Percentiles rank a stretch among this genome's conserved stretches.
Conservation (phyloP, 768 basidiomycete genomes). For the Boletus rex-veris region DNA sequence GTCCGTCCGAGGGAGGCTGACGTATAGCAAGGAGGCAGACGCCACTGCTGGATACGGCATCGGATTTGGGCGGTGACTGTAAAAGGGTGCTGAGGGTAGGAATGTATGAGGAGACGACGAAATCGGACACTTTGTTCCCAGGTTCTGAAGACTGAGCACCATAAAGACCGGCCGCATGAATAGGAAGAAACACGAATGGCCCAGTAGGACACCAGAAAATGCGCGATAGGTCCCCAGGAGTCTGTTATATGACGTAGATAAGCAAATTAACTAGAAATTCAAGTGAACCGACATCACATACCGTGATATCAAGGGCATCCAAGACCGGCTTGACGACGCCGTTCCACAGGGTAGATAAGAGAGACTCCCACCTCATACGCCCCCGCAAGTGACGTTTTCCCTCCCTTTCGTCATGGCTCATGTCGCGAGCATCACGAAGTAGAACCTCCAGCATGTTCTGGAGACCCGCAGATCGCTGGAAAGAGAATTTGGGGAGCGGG, state of each 20-base stretch:
- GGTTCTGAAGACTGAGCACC: background rate
- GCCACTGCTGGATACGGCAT: background rate
- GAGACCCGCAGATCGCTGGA: background rate
- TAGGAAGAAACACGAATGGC: background rate
- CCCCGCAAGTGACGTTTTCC: background rate
- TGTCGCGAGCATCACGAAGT: background rate
- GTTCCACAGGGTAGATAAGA: conserved; percentile 11
- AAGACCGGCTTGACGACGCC: conserved; percentile 7
- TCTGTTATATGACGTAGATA: background rate
- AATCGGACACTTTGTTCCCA: background rate
- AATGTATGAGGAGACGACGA: background rate
- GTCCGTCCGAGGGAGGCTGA: conserved; percentile 17
- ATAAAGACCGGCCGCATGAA: conserved; percentile 2
- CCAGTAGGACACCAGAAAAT: conserved; percentile 2
- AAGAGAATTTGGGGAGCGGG: background rate
- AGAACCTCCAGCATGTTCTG: background rate
- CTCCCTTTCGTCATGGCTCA: background rate
- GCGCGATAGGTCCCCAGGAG: background rate
- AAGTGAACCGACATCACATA: background rate
- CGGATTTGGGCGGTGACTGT: background rate
- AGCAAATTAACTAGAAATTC: background rate
- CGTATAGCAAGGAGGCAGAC: background rate
- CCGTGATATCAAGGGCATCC: background rate
- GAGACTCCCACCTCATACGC: background rate
- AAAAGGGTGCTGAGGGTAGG: conserved; percentile 12